Evolutionary conservation across 2,329 filamentous ascomycete genomes (phyloP), one percentile per base, ranked within the genome.

Genomic region (Ascochyta viciae-villosae): DNA sequence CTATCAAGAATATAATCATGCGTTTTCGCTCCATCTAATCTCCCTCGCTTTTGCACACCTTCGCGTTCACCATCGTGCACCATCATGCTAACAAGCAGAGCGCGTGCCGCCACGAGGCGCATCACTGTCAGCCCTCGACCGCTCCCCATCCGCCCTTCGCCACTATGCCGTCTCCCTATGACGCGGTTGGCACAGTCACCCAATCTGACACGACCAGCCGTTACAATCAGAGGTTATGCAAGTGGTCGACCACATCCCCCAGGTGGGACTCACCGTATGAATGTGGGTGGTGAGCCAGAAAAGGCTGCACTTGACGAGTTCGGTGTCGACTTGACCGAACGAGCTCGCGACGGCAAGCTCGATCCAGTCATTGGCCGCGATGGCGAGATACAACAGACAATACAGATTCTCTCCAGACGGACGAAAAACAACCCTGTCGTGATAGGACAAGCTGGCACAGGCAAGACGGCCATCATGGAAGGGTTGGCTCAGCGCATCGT

Each of bases 401-500:
- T 98, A 57, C 95, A 98, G 71, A 90, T 99, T 10, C 79, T 99
- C 1, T 97, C 93, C 15, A 83, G 95, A 61, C 84, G 95, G 58
- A 98, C 95, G 7, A 98, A 98, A 77, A 98, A 97, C 67, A 96
- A 96, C 64, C 94, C 94, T 0, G 93, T 97, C 0, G 80, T 97
- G n/a, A 96, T 97, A 55, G 94, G 94, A 59, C 88, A 87, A 42
- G 91, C 92, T 8, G 94, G 93, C 64, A 96, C 92, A 0, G 94
- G 94, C 58, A 98, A 98, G 79, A 98, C 94, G 6, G 93, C 94
- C 1, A 91, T 97, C 47, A 80, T 97, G 3, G 94, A 98, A 77
- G 94, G 94, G 1, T 81, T 98, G 35, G 93, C 94, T 9, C 86
- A 95, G 71, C 85, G 95, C 35, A 98, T 99, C 63, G 90, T 97